phyloP scores from a whole-genome alignment of 371 early-diverging fungal genomes.

The Mucor velutinosus region DNA sequence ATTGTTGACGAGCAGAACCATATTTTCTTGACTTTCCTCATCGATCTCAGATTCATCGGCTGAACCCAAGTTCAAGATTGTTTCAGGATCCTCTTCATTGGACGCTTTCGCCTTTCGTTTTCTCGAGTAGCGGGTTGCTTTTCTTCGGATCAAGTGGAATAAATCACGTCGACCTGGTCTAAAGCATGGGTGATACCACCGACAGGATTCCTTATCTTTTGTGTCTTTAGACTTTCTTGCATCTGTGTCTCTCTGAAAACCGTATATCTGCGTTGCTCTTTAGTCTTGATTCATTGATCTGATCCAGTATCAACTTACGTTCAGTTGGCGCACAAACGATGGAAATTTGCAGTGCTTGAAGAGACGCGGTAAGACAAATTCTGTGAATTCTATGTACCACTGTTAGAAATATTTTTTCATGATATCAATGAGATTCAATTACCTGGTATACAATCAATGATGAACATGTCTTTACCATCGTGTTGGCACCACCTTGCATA shows the following conservation, averaged over 20 bases:
- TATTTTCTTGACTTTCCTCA: conserved; percentile 8
- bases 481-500: conserved; percentile 51
- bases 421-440: conserved; percentile 1
- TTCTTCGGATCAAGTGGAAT: conserved; percentile 52
- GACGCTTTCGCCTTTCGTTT: conserved; percentile 30
- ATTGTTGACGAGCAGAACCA: neutral
- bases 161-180: conserved; percentile 51
- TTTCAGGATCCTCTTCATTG: conserved; percentile 40
- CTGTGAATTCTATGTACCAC: conserved; percentile 44
- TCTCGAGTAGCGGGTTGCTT: conserved; percentile 43
- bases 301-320: conserved; percentile 30
- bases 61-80: conserved; percentile 39
- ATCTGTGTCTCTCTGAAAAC: conserved; percentile 59
- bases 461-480: conserved; percentile 52
- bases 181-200: conserved; percentile 56
- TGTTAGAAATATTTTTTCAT: neutral
- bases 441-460: conserved; percentile 54
- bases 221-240: conserved; percentile 58
- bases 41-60: conserved; percentile 41
- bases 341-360: conserved; percentile 62
- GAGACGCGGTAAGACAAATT: conserved; percentile 48
- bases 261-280: conserved; percentile 43
- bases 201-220: conserved; percentile 52
- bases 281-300: neutral
- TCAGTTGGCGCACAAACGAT: conserved; percentile 59